Percentiles rank a stretch among this genome's conserved stretches.
Evolutionary conservation across 2,329 filamentous ascomycete species (phyloP).

Genomic region (Talaromyces sp.): DNA sequence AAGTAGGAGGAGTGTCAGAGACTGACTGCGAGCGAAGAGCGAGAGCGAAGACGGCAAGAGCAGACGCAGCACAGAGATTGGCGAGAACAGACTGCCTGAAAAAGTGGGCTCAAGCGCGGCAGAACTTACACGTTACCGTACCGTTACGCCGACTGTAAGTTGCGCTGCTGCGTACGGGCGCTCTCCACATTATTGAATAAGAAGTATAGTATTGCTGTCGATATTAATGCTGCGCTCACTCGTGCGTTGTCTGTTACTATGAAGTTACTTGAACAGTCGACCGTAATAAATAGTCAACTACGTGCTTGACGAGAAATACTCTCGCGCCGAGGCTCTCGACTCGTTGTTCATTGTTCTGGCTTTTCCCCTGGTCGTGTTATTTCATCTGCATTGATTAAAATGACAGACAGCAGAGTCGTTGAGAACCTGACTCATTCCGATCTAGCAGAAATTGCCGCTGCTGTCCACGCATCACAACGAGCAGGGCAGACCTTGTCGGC

Average conservation of each 20-base stretch:
- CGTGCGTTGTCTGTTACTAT: too few species aligned
- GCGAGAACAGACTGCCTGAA: not conserved
- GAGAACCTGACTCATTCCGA: not conserved
- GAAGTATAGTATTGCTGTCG: too few species aligned
- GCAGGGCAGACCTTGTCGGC: not conserved
- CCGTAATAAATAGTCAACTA: not conserved
- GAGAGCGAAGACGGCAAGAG: not conserved
- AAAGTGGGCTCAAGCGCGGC: slow-evolving; percentile 12
- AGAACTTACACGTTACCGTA: slow-evolving; percentile 8
- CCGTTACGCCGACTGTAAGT: not conserved
- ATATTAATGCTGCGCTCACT: too few species aligned
- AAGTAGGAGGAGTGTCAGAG: not conserved
- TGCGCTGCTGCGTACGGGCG: not conserved
- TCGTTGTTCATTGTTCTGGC: not conserved
- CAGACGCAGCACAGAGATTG: not conserved
- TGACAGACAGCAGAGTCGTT: not conserved
- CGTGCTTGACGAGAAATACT: not conserved
- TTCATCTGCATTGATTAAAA: not conserved
- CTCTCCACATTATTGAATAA: not conserved
- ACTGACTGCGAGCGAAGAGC: not conserved
- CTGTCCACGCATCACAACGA: not conserved
- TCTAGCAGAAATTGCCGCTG: not conserved
- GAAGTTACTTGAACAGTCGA: not conserved
- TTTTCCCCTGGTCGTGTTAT: not conserved
- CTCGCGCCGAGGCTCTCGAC: not conserved